phyloP scores from a whole-genome alignment of 148 eudicot genomes.

The Chenopodium suecicum region DNA sequence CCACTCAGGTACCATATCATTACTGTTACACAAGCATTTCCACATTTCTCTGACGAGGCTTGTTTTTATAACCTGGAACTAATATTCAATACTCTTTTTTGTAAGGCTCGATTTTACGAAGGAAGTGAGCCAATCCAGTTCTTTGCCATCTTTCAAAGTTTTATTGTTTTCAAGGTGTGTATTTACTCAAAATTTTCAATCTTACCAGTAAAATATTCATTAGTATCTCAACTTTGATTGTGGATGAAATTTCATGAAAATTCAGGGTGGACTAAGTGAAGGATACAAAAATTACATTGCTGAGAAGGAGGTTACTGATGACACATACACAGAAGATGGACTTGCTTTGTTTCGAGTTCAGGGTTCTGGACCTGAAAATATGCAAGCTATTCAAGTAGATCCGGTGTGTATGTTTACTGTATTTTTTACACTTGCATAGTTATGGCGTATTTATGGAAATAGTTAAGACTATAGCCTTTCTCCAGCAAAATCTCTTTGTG shows the following conservation, averaged over 20 bases:
- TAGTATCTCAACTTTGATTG: constrained; percentile 4
- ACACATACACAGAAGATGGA: constrained; percentile 63
- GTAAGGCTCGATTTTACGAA: constrained; percentile 75
- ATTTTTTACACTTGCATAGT: not conserved
- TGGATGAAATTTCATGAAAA: constrained; percentile 13
- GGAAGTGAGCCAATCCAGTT: constrained; percentile 89
- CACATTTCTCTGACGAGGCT: constrained; percentile 1
- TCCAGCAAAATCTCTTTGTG: not conserved
- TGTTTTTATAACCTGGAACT: constrained; percentile 7
- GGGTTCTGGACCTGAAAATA: constrained; percentile 88
- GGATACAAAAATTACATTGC: constrained; percentile 62
- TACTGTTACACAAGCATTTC: not conserved
- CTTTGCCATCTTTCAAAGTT: constrained; percentile 89
- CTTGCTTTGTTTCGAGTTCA: constrained; percentile 76
- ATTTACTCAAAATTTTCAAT: constrained; percentile 9
- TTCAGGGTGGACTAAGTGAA: constrained; percentile 77
- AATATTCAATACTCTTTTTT: constrained; percentile 27
- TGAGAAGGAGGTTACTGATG: constrained; percentile 63
- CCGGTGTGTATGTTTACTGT: constrained; percentile 40
- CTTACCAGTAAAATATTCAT: not conserved
- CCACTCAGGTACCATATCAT: constrained; percentile 60
- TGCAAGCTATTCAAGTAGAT: constrained; percentile 97
- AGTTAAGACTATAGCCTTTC: not conserved
- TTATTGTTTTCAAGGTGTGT: constrained; percentile 82
- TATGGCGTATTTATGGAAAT: not conserved